A percentile compares a stretch with the other conserved stretches of the same genome.
Evolutionary conservation across 2,329 filamentous ascomycete species (phyloP).

Genomic region (Trichophyton simii): DNA sequence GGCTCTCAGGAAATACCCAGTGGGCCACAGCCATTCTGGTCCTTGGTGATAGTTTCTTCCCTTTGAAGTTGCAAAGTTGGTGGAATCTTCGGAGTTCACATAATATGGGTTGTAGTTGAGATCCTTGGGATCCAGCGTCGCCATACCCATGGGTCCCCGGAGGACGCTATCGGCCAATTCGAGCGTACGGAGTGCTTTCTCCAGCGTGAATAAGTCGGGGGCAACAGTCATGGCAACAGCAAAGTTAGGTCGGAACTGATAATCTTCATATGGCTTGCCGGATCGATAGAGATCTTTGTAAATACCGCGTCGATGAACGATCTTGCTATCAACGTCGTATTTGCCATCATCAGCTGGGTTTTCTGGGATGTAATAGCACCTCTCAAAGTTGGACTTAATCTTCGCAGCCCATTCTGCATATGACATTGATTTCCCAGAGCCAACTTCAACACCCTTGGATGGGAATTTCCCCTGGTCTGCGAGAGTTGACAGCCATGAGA

Average conservation of each 20-base stretch:
- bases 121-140: constrained; percentile 83
- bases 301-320: constrained; percentile 85
- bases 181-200: constrained; percentile 67
- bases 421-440: constrained; percentile 50
- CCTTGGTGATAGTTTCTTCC: constrained; percentile 97
- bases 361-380: constrained; percentile 74
- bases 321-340: constrained; percentile 65
- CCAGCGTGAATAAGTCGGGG: constrained; percentile 67
- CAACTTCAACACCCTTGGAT: constrained; percentile 58
- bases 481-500: constrained; percentile 65
- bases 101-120: constrained; percentile 92
- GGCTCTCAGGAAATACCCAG: constrained; percentile 86
- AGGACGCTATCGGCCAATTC: constrained; percentile 67
- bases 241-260: constrained; percentile 90
- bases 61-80: constrained; percentile 82
- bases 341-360: constrained; percentile 55
- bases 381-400: constrained; percentile 79
- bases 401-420: constrained; percentile 67
- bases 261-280: constrained; percentile 93
- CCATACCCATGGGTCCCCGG: constrained; percentile 84
- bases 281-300: constrained; percentile 96
- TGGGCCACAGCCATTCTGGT: constrained; percentile 96
- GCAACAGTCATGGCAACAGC: constrained; percentile 91
- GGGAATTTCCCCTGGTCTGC: constrained; percentile 57
- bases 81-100: constrained; percentile 84